Percentiles rank a stretch among this genome's conserved stretches.
phyloP scores from a whole-genome alignment of 1,284 basidiomycete genomes.

The Melampsora larici-populina region DNA sequence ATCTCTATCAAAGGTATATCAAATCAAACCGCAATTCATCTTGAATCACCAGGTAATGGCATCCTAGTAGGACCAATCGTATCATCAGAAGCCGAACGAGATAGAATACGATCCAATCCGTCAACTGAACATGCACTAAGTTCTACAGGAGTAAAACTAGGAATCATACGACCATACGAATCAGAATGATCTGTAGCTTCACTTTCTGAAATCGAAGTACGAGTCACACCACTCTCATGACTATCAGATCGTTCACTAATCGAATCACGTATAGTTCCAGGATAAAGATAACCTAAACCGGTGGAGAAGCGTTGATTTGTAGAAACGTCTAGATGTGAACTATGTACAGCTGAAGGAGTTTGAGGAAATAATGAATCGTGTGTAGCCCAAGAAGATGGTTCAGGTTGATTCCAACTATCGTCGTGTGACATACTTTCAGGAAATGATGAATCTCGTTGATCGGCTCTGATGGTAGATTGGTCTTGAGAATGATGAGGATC shows the following conservation, averaged over 20 bases:
- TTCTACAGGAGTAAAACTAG: no score
- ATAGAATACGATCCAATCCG: no score
- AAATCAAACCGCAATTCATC: no score
- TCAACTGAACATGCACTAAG: no score
- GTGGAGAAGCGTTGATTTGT: background rate
- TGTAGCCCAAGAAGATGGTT: background rate
- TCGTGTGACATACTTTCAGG: no score
- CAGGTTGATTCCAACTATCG: background rate
- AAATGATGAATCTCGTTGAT: background rate
- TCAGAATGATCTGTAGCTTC: no score
- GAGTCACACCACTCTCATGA: background rate
- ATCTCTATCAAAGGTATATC: no score
- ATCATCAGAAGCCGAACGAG: no score
- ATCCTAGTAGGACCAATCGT: no score
- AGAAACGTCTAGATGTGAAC: background rate
- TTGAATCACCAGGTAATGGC: no score
- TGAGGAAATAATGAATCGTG: background rate
- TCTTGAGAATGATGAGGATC: background rate
- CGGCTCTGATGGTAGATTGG: background rate
- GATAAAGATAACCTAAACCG: background rate
- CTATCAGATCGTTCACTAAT: background rate
- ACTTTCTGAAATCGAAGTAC: no score
- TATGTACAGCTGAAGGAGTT: background rate
- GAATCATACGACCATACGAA: no score
- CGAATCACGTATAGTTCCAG: background rate